phyloP scores from a whole-genome alignment of 2,329 filamentous ascomycete species.

The Fusarium longipes region DNA sequence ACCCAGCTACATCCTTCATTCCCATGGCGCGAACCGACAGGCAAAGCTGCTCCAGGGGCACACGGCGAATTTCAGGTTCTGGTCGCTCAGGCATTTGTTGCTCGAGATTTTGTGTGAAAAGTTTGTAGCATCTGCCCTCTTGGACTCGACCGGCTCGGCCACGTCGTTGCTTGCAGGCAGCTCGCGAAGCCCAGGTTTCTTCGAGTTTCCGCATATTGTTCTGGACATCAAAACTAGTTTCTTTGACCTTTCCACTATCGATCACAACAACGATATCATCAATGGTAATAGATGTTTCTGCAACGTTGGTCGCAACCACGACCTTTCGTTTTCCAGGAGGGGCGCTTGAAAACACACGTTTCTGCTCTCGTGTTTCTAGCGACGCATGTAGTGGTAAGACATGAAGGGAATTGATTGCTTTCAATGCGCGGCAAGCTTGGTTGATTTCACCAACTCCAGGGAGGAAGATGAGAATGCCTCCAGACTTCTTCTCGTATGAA shows the following conservation, averaged over 20 bases:
- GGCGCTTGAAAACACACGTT: slow-evolving; percentile 81
- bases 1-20: slow-evolving; percentile 80
- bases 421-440: slow-evolving; percentile 80
- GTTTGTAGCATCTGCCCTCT: slow-evolving; percentile 92
- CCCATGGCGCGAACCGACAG: slow-evolving; percentile 96
- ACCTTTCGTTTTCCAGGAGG: slow-evolving; percentile 88
- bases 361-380: slow-evolving; percentile 87
- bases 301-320: slow-evolving; percentile 94
- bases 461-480: slow-evolving; percentile 94
- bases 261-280: slow-evolving; percentile 97
- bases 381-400: slow-evolving; percentile 92
- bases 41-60: slow-evolving; percentile 93
- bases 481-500: slow-evolving; percentile 68
- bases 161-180: slow-evolving; percentile 92
- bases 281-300: slow-evolving; percentile 98
- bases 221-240: slow-evolving; percentile 91
- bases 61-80: slow-evolving; percentile 92
- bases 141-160: slow-evolving; percentile 94
- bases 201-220: slow-evolving; percentile 95
- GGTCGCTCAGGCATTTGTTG: slow-evolving; percentile 87
- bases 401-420: slow-evolving; percentile 71
- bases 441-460: slow-evolving; percentile 94
- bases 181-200: slow-evolving; percentile 94
- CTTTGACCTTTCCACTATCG: slow-evolving; percentile 94
- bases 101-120: slow-evolving; percentile 90